Base-by-base conservation (phyloP, 768 basidiomycete genomes). In the Podaxis sp. region DNA sequence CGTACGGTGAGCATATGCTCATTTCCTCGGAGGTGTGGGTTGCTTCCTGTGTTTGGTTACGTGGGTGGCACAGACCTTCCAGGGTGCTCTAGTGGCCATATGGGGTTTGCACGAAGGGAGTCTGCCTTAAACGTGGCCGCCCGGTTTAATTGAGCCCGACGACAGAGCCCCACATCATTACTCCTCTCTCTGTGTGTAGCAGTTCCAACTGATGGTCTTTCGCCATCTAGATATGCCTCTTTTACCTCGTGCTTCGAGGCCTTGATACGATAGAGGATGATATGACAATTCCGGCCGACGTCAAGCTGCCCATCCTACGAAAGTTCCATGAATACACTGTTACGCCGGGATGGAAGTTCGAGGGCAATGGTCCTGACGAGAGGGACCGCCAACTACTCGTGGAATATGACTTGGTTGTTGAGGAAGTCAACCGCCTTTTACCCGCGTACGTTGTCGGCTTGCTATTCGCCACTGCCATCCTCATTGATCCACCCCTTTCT, bases 201-300 rank as follows among this genome's bases (percentile, higher is more conserved):
- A 21, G 28, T 9, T 57, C 32, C 18, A 6, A 28, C 54, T 59
- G 57, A 61, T 38, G 14, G 48, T 50, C 25, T 32, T 48, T 55
- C 27, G 50, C 27, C 38, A 44, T 50, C 14, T 63, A 97, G 96
- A 88, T 98, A 64, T 94, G 91, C 72, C 74, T 98, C 62, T 98
- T 97, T 74, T 99, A 98, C 74, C 84, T 99, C 46, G 90, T 95
- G 4, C 82, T 99, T 5, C 86, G 96, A 21, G 97, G 87, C 4
- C 79, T 98, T n/a, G 96, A 99, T 72, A 99, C 96, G 3, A 85
- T 99, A 64, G 96, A 98, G 73, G 96, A 99, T 73, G 96, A 99
- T 76, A 98, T 98, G 95, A 91, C 94, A 0, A 84, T 99, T 59
- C 82, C 91, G 0, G 92, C 94, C 72, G 77, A 85, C 16, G 72